phyloP scores from a whole-genome alignment of 75 land plant genomes.

The Pinus tabuliformis region DNA sequence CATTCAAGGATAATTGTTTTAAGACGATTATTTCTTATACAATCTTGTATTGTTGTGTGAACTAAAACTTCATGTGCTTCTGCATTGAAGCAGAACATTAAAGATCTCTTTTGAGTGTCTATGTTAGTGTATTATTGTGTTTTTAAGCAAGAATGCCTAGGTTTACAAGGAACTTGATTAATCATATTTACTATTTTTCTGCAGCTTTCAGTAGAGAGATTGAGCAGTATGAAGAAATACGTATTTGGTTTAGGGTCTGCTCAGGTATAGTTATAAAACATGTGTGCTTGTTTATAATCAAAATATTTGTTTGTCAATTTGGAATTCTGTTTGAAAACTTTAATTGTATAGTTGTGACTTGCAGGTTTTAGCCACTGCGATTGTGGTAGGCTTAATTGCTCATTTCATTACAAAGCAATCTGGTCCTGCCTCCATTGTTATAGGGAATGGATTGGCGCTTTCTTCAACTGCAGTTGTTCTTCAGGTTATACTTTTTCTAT shows the following conservation, averaged over 20 bases:
- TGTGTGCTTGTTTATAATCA: neutral
- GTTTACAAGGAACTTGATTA: neutral
- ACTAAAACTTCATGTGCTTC: neutral
- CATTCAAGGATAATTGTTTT: neutral
- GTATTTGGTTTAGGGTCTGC: slow-evolving; percentile 97
- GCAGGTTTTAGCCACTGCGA: slow-evolving; percentile 92
- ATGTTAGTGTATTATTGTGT: neutral
- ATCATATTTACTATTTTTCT: slow-evolving; percentile 7
- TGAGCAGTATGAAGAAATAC: slow-evolving; percentile 99
- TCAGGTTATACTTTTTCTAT: slow-evolving; percentile 50
- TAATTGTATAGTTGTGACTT: slow-evolving; percentile 7
- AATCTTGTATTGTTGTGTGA: neutral
- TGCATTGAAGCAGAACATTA: neutral
- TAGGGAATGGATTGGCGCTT: slow-evolving; percentile 97
- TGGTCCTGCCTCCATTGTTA: slow-evolving; percentile 95
- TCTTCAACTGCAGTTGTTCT: slow-evolving; percentile 98
- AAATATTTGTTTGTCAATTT: neutral
- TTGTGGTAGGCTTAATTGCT: slow-evolving; percentile 71
- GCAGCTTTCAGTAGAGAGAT: slow-evolving; percentile 96
- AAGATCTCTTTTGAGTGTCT: neutral
- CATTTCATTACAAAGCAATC: slow-evolving; percentile 60
- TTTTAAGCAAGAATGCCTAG: neutral
- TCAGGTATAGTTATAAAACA: slow-evolving; percentile 58
- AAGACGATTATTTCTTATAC: neutral
- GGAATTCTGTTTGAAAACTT: neutral